Base-by-base conservation (phyloP, 345 rosid genomes). In the Lumnitzera littorea region DNA sequence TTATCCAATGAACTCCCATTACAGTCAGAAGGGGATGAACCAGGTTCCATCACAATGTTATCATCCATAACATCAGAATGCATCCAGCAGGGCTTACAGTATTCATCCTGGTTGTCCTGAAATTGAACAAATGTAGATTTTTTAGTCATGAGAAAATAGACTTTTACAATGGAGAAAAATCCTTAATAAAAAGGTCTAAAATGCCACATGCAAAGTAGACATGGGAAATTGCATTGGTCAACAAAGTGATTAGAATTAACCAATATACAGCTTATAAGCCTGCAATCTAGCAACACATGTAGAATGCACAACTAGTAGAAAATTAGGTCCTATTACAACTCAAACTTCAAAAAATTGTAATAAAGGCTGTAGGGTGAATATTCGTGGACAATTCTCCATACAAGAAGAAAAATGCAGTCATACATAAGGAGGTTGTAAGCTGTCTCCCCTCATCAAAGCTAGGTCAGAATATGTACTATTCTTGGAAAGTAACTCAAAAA, bases 61-160 rank as follows among this genome's bases (percentile, higher is more conserved):
- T 89, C 98, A 67, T 92, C 96, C 96, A 92, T 92, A 62, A 92
- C 75, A 64, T 92, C 96, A 0, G 91, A 72, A 70, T 92, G 98
- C 76, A 87, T 80, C 98, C 96, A 92, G 62, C 88, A 82, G 53
- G 84, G 87, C 56, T 81, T 87, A 49, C 65, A 55, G 49, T 48
- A 69, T 68, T 70, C 74, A 16, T 65, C 58, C 13, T 61, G 16
- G 61, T 72, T 78, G 63, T 82, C 85, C 95, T 90, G 71, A 57
- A 65, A 69, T 56, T 24, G 67, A 60, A 71, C 4, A 62, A 46
- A 70, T 56, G 20, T 52, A 58, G 64, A 56, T n/a, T 14, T 25
- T 36, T 15, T 4, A 17, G 27, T 55, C 58, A 12, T 57, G 46
- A 57, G 20, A 36, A 17, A 43, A 41, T 41, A 14, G 3, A 56